Conservation (phyloP, 108 stramenopile species). For the Fragilariopsis cylindrus region DNA sequence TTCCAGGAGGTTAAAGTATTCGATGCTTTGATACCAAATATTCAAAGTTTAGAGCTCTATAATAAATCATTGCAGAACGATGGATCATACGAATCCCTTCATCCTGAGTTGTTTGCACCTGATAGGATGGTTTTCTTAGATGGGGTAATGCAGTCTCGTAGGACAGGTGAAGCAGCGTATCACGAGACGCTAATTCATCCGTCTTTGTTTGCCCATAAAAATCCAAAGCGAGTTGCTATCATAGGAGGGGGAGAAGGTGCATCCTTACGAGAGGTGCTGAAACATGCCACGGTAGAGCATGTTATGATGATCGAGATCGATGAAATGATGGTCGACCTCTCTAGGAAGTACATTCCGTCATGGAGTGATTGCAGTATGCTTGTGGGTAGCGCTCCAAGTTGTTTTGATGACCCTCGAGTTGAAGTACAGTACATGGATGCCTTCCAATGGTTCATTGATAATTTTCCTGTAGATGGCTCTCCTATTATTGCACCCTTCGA, state of each 20-base stretch:
- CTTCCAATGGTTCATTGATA: constrained; percentile 65
- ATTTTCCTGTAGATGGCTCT: constrained; percentile 12
- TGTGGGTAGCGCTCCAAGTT: constrained; percentile 42
- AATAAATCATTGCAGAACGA: constrained; percentile 1
- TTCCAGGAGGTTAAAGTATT: constrained; percentile 33
- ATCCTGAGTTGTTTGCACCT: constrained; percentile 51
- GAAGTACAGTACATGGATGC: constrained; percentile 51
- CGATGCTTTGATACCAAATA: constrained; percentile 7
- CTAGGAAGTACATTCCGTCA: constrained; percentile 61
- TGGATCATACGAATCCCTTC: constrained; percentile 11
- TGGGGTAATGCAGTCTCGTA: constrained; percentile 65
- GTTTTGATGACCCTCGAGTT: constrained; percentile 72
- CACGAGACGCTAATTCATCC: constrained; percentile 92
- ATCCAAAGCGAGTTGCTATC: constrained; percentile 56
- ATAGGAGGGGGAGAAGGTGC: constrained; percentile 82
- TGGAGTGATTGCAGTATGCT: constrained; percentile 69
- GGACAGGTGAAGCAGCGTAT: constrained; percentile 66
- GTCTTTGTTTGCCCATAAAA: constrained; percentile 83
- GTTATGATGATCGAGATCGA: constrained; percentile 91
- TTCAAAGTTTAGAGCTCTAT: neutral
- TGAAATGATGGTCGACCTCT: constrained; percentile 63
- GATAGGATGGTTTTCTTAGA: constrained; percentile 67
- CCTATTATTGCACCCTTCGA: constrained; percentile 39
- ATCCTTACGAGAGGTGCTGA: constrained; percentile 77
- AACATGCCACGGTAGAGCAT: constrained; percentile 78